phyloP scores from a whole-genome alignment of 2,329 filamentous ascomycete genomes.

The Fusarium sp. region DNA sequence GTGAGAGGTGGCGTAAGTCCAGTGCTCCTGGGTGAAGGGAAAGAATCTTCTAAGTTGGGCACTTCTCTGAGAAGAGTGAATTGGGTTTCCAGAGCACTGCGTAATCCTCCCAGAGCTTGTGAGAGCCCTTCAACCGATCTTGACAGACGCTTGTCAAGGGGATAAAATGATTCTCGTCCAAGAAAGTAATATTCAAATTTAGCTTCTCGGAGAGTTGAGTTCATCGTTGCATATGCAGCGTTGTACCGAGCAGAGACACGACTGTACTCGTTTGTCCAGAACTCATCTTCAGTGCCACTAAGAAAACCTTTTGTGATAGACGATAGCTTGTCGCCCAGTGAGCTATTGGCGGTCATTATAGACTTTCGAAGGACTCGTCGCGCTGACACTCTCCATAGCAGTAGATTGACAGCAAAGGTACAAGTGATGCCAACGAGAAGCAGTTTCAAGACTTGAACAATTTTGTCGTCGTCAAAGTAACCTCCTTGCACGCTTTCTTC shows the following conservation, averaged over 20 bases:
- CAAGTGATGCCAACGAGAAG: conserved; percentile 80
- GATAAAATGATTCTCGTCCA: conserved; percentile 83
- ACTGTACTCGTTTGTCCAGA: conserved; percentile 74
- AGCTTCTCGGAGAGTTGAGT: conserved; percentile 83
- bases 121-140: conserved; percentile 87
- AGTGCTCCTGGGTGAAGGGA: conserved; percentile 35
- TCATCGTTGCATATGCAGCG: conserved; percentile 75
- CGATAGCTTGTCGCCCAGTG: conserved; percentile 83
- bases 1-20: conserved; percentile 45
- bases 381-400: conserved; percentile 84
- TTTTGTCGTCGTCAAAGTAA: conserved; percentile 83
- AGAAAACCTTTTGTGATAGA: conserved; percentile 87
- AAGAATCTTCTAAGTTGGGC: conserved; percentile 38
- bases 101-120: conserved; percentile 89
- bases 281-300: conserved; percentile 82
- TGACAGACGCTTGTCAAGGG: conserved; percentile 81
- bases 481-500: conserved; percentile 88
- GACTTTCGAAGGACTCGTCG: conserved; percentile 78
- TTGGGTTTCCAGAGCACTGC: conserved; percentile 90
- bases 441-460: conserved; percentile 86
- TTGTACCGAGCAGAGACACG: conserved; percentile 73
- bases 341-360: conserved; percentile 77
- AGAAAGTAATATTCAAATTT: conserved; percentile 89
- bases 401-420: conserved; percentile 79
- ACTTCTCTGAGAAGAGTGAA: conserved; percentile 83